Base-by-base conservation (phyloP, 2,329 filamentous ascomycete species). In the Aspergillus pseudonomiae region DNA sequence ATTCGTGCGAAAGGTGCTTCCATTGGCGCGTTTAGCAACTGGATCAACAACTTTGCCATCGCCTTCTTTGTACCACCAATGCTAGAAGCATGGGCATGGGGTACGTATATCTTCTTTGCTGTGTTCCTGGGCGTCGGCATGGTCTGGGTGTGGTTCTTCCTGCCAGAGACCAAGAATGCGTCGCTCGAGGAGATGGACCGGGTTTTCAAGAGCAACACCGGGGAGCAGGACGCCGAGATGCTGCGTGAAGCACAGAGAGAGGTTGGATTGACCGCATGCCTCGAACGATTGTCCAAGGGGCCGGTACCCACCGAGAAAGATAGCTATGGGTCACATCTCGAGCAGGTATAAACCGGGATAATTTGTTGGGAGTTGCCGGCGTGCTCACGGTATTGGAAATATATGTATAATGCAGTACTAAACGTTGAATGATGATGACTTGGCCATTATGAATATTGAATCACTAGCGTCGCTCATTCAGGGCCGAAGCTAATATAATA, bases 131-230 rank as follows among this genome's bases (percentile, higher is more conserved):
- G 63, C 0, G 65, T 65, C 1, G 71, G 70, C 7, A 71, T 73
- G 3, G 59, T 64, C 28, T 74, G 72, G 71, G 71, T 74, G 4
- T 73, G 63, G 54, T 70, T 72, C 60, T 73, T 68, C 67, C 80
- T 89, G 72, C 88, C 85, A 1, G 80, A 80, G 6, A 85, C 86
- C 66, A 87, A 89, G 79, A 83, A 85, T 78, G 80, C 79, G 66
- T 79, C 83, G 61, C 82, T 89, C 30, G 81, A 84, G 67, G 84
- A 88, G 72, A 79, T 80, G 70, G 84, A 87, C 68, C 77, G 63
- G 5, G 75, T 79, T 28, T 73, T 79, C 24, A 64, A 67, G 1
- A 70, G 67, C 14, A 69, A 74, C 10, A 71, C 72, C 9, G 77
- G 71, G 1, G 70, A 70, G 55, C 65, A 63, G 14, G 71, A 73